A percentile compares a stretch with the other conserved stretches of the same genome.
These are phyloP conservation scores for Calonectria pteridis DNA, from an alignment of 2,329 filamentous ascomycete genomes.

Conservation along the genomic window DNA sequence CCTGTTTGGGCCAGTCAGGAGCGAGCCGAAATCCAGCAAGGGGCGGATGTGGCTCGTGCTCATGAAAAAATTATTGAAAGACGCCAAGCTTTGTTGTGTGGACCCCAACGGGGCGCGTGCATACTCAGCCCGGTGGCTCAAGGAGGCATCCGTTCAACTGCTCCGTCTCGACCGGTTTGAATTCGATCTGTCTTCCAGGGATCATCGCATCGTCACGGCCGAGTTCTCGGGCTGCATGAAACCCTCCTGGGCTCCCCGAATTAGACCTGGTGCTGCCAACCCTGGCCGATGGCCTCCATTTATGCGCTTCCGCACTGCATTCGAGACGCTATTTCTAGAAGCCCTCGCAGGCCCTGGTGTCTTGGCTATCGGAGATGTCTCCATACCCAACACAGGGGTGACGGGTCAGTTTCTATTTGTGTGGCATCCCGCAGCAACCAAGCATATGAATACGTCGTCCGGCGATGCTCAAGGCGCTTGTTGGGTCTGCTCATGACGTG, in stretches of 20 bases:
- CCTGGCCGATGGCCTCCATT: not conserved
- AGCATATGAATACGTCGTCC: not conserved
- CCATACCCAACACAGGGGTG: not conserved
- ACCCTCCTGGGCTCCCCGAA: constrained; percentile 13
- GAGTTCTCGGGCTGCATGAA: not conserved
- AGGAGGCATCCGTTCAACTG: constrained; percentile 22
- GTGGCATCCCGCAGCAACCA: not conserved
- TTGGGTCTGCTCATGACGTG: not conserved
- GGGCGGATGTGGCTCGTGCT: not conserved
- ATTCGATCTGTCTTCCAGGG: not conserved
- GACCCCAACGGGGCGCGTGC: constrained; percentile 32
- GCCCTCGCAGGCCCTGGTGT: not conserved
- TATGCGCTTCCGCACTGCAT: constrained; percentile 12
- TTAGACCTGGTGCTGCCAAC: not conserved
- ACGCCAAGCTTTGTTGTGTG: constrained; percentile 1
- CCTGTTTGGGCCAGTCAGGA: constrained; percentile 34
- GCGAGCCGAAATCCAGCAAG: not conserved
- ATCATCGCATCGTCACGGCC: constrained; percentile 1
- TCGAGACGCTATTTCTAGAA: constrained; percentile 18
- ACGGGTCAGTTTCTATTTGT: not conserved
- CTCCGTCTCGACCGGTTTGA: not conserved
- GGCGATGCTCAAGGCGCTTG: not conserved
- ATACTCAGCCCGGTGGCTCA: constrained; percentile 42
- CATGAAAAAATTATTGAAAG: constrained; percentile 6
- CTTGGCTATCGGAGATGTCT: not conserved